Evolutionary conservation across 1,284 basidiomycete species (phyloP), one percentile per base, ranked within the genome.

Genomic region (Microbotryomycetes sp.): DNA sequence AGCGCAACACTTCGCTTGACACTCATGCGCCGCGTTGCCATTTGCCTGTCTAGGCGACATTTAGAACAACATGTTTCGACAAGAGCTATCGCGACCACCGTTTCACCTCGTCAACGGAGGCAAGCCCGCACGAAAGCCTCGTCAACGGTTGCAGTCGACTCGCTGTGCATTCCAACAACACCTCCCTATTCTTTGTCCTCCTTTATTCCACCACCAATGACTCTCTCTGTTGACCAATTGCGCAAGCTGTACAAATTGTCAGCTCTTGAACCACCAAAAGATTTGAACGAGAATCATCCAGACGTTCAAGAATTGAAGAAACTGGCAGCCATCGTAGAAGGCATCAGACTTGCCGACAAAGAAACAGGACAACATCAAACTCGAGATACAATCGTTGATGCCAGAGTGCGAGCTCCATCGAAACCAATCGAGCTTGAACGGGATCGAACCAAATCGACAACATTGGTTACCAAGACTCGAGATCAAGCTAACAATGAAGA

Each of bases 251-350:
- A 68, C 32, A 48, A 49, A 6, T 58, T 68, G 45, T 46, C 64
- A 6, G 67, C 67, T 2, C 62, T 68, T 47, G 29, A 59, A 23
- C 67, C 64, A 4, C 67, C 67, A 1, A 29, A 58, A 9, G 64
- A 58, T 32, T 56, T 68, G 36, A 49, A 54, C 30, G 12, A 12
- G 36, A 19, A 42, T 42, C 36, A 42, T 42, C 12, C 9, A 42
- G 19, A 19, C 19, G 36, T 42, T 19, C 9, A 42, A 19, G 12
- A 19, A 42, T 42, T 42, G 36, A 42, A 19, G 19, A 54, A 54
- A 5, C 58, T 68, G 25, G 62, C 62, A 12, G 55, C 59, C 3
- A 62, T 68, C 52, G 64, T 68, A 1, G 59, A 68, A 31, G 55
- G 55, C 12, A 58, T 68, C 4, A 32, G 60, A 15, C 25, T 23